Percentiles rank a stretch among this genome's conserved stretches.
Conservation (phyloP, 1,284 basidiomycete species). For the Trichosporon asahii region DNA sequence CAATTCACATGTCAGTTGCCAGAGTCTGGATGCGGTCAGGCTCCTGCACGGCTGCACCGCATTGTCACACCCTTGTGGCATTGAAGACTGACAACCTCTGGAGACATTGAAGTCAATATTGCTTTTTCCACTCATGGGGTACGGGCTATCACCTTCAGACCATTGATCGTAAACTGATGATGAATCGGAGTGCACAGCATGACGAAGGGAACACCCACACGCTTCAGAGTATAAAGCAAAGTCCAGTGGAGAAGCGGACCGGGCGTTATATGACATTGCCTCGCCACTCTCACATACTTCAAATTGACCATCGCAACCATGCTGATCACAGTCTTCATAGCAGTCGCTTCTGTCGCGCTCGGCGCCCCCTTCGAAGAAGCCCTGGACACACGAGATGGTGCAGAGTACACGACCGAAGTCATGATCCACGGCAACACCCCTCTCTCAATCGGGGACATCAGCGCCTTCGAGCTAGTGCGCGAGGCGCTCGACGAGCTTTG, state of each 20-base stretch:
- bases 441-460: background rate
- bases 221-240: no score
- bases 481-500: background rate
- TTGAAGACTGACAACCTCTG: no score
- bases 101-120: no score
- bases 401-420: background rate
- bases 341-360: background rate
- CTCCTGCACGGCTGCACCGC: background rate
- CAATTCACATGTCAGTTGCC: background rate
- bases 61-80: background rate
- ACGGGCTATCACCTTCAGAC: background rate
- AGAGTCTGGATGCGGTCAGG: background rate
- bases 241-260: no score
- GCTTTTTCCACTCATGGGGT: background rate
- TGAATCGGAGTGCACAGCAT: background rate
- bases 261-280: no score
- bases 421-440: background rate
- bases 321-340: background rate
- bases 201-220: no score
- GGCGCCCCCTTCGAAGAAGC: background rate
- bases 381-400: background rate
- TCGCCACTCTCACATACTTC: background rate
- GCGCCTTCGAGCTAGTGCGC: background rate
- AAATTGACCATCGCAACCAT: background rate
- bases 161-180: background rate